These are phyloP conservation scores for Beta vulgaris DNA, from an alignment of 148 eudicot species.

Conservation along the genomic window DNA sequence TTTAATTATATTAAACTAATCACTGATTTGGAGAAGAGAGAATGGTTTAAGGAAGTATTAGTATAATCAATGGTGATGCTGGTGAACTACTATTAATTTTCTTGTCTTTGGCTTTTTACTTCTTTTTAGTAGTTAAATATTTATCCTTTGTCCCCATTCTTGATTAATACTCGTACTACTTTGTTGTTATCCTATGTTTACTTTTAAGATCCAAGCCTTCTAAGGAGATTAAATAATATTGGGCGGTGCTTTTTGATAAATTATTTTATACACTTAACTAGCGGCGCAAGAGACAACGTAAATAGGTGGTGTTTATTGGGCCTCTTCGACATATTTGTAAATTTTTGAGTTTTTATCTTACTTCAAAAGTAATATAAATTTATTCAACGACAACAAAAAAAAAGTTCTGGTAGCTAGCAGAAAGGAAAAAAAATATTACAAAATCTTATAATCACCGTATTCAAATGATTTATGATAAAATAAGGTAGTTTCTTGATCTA, in stretches of 20 bases:
- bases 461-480: no score
- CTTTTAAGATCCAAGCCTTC: slow-evolving; percentile 14
- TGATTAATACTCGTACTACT: slow-evolving; percentile 4
- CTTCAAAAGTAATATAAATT: no score
- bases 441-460: no score
- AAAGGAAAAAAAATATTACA: no score
- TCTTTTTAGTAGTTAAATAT: background rate
- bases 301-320: no score
- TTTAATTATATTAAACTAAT: background rate
- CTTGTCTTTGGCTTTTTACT: slow-evolving; percentile 12
- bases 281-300: slow-evolving; percentile 5
- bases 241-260: slow-evolving; percentile 10
- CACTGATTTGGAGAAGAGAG: background rate
- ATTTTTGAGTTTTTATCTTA: no score
- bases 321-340: no score
- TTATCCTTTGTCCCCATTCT: slow-evolving; percentile 8
- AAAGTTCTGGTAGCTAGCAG: no score
- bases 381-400: no score
- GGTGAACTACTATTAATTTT: slow-evolving; percentile 8
- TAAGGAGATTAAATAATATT: background rate
- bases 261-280: background rate
- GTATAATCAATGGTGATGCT: slow-evolving; percentile 2
- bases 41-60: slow-evolving; percentile 2
- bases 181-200: background rate
- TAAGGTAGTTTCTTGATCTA: no score